These are phyloP conservation scores for Aspergillus vadensis DNA, from an alignment of 2,329 filamentous ascomycete species.

Conservation along the genomic window DNA sequence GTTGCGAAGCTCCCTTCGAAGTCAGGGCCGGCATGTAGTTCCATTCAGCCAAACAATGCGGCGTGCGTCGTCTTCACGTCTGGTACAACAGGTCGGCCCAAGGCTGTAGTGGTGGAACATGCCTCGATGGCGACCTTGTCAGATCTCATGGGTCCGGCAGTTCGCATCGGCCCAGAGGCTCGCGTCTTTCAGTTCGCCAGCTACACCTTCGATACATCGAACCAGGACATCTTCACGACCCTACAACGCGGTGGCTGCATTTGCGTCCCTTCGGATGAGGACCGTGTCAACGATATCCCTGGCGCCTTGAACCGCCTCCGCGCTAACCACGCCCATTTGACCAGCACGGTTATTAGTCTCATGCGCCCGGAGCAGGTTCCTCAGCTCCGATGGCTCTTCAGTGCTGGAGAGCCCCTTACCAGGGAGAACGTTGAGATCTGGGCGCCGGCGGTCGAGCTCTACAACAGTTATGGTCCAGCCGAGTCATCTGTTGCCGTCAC, in stretches of 20 bases:
- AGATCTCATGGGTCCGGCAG: neutral
- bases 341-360: conserved; percentile 53
- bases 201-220: conserved; percentile 42
- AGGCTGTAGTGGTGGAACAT: conserved; percentile 43
- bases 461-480: conserved; percentile 21
- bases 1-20: neutral
- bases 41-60: neutral
- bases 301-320: conserved; percentile 17
- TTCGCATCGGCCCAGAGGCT: neutral
- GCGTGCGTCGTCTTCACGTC: conserved; percentile 39
- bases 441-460: neutral
- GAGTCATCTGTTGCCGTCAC: conserved; percentile 22
- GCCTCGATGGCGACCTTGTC: conserved; percentile 32
- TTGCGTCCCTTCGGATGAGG: conserved; percentile 47
- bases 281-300: conserved; percentile 43
- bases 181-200: conserved; percentile 38
- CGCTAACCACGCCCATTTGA: conserved; percentile 55
- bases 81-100: conserved; percentile 47
- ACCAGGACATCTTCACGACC: conserved; percentile 37
- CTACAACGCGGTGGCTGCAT: conserved; percentile 46
- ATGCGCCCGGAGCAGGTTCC: conserved; percentile 28
- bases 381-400: conserved; percentile 31
- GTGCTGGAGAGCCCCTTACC: conserved; percentile 30
- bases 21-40: neutral
- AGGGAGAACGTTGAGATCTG: neutral